Base-by-base conservation (phyloP, 805 yeast genomes). In the Blastobotrys peoriensis region DNA sequence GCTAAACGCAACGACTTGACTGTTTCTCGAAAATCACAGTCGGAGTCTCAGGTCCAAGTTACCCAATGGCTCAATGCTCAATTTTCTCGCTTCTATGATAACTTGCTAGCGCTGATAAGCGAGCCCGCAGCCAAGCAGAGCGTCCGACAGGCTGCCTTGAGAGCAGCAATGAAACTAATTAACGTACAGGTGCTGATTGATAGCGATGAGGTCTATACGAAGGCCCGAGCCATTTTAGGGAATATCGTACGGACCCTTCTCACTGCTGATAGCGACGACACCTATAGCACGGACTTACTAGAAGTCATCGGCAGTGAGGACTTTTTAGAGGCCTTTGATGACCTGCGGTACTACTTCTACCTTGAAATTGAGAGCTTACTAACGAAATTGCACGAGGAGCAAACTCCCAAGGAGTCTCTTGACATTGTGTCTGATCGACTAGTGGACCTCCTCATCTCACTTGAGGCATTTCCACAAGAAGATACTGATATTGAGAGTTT, bases 321-420 rank as follows among this genome's bases (percentile, higher is more conserved):
- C 21, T 79, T 75, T 48, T 81, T 81, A 56, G 56, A 57, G 23
- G 70, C 71, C 53, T 76, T 74, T 61, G 85, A 85, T 69, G 98
- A 91, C 60, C 64, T 91, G 46, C 86, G 88, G 54, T 86, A 70
- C 58, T 84, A 81, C 57, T 81, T 86, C 52, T 78, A 82, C 57
- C 66, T 71, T 33, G 79, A 74, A 52, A 60, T 79, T 18, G 67
- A 71, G 15, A 55, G 66, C 3, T 59, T 68, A 33, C 60, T 64
- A 41, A 64, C 70, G 55, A 61, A 57, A 8, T 15, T 27, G 3
- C 28, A 36, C 3, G 44, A 35, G n/a, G 23, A 28, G 16, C 28
- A n/a, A 17, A 20, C 30, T 37, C 27, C n/a, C 38, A 43, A 47
- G 8, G 20, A 33, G 2, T 28, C 37, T 3, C 43, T 28, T 37